Conservation (phyloP, 805 yeast genomes). For the Kazachstania martiniae region DNA sequence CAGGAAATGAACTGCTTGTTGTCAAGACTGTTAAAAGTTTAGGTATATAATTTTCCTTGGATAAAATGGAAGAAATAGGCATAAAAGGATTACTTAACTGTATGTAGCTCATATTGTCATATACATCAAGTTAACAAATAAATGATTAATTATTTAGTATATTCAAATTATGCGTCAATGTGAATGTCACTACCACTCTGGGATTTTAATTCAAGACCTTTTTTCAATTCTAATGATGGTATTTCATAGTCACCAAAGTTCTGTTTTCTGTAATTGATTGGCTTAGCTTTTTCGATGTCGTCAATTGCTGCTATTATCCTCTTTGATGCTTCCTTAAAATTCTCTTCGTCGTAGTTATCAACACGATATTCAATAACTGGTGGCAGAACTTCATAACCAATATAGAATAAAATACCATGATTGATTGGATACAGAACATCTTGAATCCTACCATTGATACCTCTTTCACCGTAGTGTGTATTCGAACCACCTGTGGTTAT, state of each 20-base stretch:
- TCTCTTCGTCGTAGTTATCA: conserved; percentile 2
- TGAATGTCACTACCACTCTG: conserved; percentile 10
- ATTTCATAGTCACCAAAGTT: conserved; percentile 15
- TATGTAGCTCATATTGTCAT: no score
- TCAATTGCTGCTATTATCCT: conserved; percentile 6
- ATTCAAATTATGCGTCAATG: no score
- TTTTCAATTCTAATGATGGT: conserved; percentile 8
- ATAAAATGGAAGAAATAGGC: no score
- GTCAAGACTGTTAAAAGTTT: no score
- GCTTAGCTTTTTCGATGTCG: conserved; percentile 5
- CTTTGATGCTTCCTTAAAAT: conserved; percentile 1
- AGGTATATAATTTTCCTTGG: no score
- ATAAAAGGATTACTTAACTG: no score
- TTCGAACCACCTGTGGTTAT: conserved; percentile 11
- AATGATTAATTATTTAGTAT: no score
- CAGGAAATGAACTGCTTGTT: no score
- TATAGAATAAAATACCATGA: conserved; percentile 17
- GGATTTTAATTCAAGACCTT: conserved; percentile 10
- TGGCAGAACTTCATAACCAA: conserved; percentile 18
- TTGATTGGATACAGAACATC: conserved; percentile 19
- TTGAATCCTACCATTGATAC: conserved; percentile 17
- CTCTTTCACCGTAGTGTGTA: conserved; percentile 10
- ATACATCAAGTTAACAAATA: no score
- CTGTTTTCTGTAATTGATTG: conserved; percentile 13
- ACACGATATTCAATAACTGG: conserved; percentile 9